These are phyloP conservation scores for Picochlorum costavermella DNA, from an alignment of 139 green algal genomes.

Conservation along the genomic window DNA sequence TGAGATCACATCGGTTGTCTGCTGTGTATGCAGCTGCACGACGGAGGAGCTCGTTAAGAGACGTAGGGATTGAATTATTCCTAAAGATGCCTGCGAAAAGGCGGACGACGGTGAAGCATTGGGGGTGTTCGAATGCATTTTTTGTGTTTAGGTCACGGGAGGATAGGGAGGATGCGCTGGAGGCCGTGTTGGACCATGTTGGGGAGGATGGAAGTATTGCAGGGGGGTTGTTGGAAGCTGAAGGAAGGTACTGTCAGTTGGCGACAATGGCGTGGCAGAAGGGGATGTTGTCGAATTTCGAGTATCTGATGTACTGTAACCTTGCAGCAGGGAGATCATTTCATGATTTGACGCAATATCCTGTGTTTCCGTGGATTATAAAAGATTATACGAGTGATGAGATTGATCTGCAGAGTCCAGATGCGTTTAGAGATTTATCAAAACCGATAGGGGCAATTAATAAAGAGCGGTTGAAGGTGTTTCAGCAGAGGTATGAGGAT, in stretches of 20 bases:
- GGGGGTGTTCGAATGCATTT: slow-evolving; percentile 65
- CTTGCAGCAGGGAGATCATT: slow-evolving; percentile 77
- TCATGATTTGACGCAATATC: slow-evolving; percentile 69
- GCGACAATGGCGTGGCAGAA: slow-evolving; percentile 69
- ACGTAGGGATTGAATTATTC: slow-evolving; percentile 57
- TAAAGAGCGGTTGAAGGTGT: slow-evolving; percentile 52
- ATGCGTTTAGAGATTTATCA: slow-evolving; percentile 72
- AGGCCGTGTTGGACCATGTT: slow-evolving; percentile 29
- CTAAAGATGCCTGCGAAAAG: neutral
- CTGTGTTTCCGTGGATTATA: slow-evolving; percentile 93
- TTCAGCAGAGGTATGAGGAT: slow-evolving; percentile 40
- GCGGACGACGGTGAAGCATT: slow-evolving; percentile 25
- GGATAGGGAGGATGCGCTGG: slow-evolving; percentile 39
- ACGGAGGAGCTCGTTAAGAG: slow-evolving; percentile 50
- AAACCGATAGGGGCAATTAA: slow-evolving; percentile 89
- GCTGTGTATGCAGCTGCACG: slow-evolving; percentile 61
- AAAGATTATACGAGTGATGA: slow-evolving; percentile 58
- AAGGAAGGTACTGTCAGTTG: slow-evolving; percentile 42
- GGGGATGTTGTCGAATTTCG: slow-evolving; percentile 61
- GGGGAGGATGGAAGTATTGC: slow-evolving; percentile 32
- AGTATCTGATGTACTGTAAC: slow-evolving; percentile 86
- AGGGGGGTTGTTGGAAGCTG: slow-evolving; percentile 41
- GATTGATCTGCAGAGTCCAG: slow-evolving; percentile 57
- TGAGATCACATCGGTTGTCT: slow-evolving; percentile 55
- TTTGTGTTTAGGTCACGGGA: slow-evolving; percentile 56